Evolutionary conservation across 805 yeast genomes (phyloP).

Genomic region (Metschnikowia gruessii): DNA sequence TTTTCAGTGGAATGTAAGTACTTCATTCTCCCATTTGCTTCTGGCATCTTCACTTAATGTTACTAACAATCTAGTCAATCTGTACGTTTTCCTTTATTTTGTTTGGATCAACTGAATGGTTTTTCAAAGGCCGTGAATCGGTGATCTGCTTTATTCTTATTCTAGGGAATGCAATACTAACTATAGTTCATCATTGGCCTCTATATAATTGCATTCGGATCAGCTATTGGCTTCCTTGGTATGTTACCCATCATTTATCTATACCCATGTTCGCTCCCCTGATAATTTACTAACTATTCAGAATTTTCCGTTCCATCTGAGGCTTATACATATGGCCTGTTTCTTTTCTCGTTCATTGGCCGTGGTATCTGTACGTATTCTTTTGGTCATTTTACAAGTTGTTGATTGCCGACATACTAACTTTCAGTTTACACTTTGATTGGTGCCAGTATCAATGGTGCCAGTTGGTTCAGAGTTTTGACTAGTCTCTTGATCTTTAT

Average conservation of each 20-base stretch:
- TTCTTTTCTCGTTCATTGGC: slow-evolving; percentile 69
- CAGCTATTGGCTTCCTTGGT: slow-evolving; percentile 49
- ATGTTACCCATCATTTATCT: slow-evolving; percentile 19
- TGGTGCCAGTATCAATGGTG: slow-evolving; percentile 43
- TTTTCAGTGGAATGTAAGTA: slow-evolving; percentile 50
- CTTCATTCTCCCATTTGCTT: not conserved
- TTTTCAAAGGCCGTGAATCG: not conserved
- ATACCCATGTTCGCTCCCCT: not conserved
- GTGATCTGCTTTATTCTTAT: not conserved
- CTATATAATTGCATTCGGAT: slow-evolving; percentile 56
- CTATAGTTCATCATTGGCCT: slow-evolving; percentile 53
- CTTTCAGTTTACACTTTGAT: slow-evolving; percentile 36
- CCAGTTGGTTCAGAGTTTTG: slow-evolving; percentile 53
- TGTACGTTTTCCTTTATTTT: slow-evolving; percentile 23
- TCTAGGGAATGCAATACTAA: slow-evolving; percentile 19
- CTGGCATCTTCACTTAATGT: not conserved
- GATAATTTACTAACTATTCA: slow-evolving; percentile 20
- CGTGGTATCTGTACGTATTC: slow-evolving; percentile 60
- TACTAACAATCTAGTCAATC: slow-evolving; percentile 33
- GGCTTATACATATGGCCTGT: slow-evolving; percentile 63
- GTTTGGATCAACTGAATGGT: not conserved
- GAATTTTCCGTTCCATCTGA: slow-evolving; percentile 57
- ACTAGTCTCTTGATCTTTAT: slow-evolving; percentile 57
- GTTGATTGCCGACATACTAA: slow-evolving; percentile 19
- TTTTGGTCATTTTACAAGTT: not conserved